Evolutionary conservation across 306 rosid species (phyloP).

Genomic region (Ammopiptanthus mongolicus): DNA sequence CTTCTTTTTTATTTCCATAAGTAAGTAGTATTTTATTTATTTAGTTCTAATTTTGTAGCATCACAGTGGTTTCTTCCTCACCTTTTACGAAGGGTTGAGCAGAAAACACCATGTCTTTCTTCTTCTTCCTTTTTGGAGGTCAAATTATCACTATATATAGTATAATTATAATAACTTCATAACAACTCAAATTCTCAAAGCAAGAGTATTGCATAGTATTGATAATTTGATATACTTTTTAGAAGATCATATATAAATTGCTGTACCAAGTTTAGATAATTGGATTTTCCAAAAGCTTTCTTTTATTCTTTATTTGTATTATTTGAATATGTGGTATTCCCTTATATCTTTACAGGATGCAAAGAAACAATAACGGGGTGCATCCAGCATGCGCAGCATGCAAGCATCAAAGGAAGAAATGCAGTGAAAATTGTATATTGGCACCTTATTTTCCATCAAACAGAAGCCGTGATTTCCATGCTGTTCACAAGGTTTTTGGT

Average conservation of each 20-base stretch:
- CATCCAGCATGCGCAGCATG: slow-evolving; percentile 81
- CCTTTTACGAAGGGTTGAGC: no score
- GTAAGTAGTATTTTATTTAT: no score
- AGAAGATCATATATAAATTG: background rate
- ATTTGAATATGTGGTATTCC: background rate
- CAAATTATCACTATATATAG: background rate
- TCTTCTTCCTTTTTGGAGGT: background rate
- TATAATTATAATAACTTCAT: background rate
- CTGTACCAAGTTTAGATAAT: background rate
- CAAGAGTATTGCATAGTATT: background rate
- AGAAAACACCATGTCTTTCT: no score
- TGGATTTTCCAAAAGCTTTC: background rate
- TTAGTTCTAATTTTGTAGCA: no score
- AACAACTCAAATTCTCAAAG: background rate
- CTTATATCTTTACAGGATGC: slow-evolving; percentile 39
- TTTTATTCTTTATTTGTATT: background rate
- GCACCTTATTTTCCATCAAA: slow-evolving; percentile 72
- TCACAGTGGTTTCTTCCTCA: no score
- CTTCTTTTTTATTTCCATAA: no score
- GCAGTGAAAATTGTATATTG: slow-evolving; percentile 48
- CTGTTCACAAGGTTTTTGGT: slow-evolving; percentile 71
- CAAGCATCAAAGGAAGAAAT: slow-evolving; percentile 82
- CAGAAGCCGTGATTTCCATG: slow-evolving; percentile 50
- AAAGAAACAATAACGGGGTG: slow-evolving; percentile 31
- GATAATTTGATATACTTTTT: background rate